phyloP scores from a whole-genome alignment of 352 stramenopile genomes.

The Phytophthora fragariae region DNA sequence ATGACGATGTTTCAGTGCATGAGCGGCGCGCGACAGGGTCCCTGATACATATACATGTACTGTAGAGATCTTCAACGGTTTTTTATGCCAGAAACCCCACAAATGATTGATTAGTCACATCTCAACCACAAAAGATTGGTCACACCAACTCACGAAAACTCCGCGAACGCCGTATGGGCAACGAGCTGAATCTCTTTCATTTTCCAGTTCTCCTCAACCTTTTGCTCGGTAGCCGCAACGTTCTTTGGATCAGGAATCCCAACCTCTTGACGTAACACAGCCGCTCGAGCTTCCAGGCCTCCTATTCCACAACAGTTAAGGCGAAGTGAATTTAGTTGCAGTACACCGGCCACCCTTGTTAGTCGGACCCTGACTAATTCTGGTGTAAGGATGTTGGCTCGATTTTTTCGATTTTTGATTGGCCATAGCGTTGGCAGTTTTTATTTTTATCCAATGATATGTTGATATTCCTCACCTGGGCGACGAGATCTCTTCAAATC shows the following conservation, averaged over 20 bases:
- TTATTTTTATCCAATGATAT: too few species aligned
- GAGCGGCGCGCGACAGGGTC: constrained; percentile 27
- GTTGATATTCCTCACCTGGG: too few species aligned
- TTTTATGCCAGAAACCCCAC: not conserved
- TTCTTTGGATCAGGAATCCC: constrained; percentile 41
- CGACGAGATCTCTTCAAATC: too few species aligned
- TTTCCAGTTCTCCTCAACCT: constrained; percentile 37
- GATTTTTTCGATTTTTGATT: too few species aligned
- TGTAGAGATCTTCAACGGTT: constrained; percentile 39
- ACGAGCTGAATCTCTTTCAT: constrained; percentile 27
- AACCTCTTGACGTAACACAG: constrained; percentile 37
- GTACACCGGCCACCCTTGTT: too few species aligned
- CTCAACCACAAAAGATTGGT: too few species aligned
- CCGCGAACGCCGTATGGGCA: constrained; percentile 33
- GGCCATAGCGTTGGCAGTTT: too few species aligned
- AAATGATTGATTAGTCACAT: too few species aligned
- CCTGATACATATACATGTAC: constrained; percentile 28
- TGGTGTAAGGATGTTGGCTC: too few species aligned
- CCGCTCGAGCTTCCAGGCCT: constrained; percentile 43
- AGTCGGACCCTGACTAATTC: too few species aligned
- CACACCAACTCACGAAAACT: constrained; percentile 40
- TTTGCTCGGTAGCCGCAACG: constrained; percentile 24
- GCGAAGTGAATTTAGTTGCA: too few species aligned
- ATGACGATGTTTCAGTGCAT: constrained; percentile 40
- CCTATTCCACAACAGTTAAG: constrained; percentile 17